Conservation (phyloP, 495 filamentous ascomycete genomes). For the Penicillium alfredii region DNA sequence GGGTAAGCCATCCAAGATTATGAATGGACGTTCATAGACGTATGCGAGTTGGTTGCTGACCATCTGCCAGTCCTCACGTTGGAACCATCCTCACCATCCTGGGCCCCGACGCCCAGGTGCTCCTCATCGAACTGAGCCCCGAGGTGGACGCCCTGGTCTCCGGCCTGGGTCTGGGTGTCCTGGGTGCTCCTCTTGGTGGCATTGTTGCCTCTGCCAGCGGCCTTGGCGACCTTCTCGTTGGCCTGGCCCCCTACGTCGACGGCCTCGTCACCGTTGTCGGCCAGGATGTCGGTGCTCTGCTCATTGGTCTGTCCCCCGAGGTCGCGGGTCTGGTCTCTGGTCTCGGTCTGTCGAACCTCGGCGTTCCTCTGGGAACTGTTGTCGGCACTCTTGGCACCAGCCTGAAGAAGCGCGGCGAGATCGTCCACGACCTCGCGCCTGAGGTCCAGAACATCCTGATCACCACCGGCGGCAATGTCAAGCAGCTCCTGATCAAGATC, state of each 20-base stretch:
- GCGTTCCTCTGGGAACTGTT: conserved; percentile 22
- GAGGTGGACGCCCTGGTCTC: conserved; percentile 22
- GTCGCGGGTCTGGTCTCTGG: conserved; percentile 27
- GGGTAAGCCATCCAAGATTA: too few species aligned
- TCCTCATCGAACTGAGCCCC: conserved; percentile 24
- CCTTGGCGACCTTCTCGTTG: conserved; percentile 18
- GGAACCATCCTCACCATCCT: conserved; percentile 26
- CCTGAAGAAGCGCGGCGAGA: too few species aligned
- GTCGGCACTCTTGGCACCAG: conserved; percentile 24
- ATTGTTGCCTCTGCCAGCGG: conserved; percentile 10
- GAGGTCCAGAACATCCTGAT: conserved; percentile 23
- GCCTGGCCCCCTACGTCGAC: conserved; percentile 7
- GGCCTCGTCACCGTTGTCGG: conserved; percentile 19
- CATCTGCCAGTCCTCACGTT: conserved; percentile 22
- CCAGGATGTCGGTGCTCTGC: conserved; percentile 24
- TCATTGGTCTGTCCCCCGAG: conserved; percentile 31
- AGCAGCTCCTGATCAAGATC: conserved; percentile 32
- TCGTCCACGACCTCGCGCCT: conserved; percentile 31
- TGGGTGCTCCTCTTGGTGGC: conserved; percentile 19
- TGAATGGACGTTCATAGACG: too few species aligned
- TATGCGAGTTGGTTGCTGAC: too few species aligned
- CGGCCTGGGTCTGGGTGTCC: conserved; percentile 19
- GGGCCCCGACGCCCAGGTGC: conserved; percentile 16
- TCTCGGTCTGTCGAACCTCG: conserved; percentile 26
- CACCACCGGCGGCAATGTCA: conserved; percentile 29